A percentile compares a stretch with the other conserved stretches of the same genome.
Conservation (phyloP, 139 green algal genomes). For the Asterochloris sp. region DNA sequence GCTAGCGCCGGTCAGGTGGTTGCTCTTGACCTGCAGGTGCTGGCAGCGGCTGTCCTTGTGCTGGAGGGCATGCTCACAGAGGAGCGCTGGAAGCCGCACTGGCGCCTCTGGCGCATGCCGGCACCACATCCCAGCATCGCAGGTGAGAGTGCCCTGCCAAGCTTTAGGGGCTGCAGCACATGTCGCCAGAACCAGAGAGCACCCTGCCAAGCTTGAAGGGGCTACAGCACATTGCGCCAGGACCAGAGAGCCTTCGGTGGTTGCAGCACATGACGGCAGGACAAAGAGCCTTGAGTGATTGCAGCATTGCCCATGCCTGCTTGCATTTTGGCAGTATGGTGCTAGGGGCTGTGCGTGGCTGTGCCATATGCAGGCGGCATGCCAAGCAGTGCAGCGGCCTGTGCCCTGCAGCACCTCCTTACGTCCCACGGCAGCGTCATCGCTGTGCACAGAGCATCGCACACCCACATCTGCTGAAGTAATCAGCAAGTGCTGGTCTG, state of each 20-base stretch:
- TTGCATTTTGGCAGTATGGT: too few species aligned
- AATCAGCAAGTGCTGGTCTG: too few species aligned
- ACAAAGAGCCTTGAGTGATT: neutral
- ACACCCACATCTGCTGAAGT: too few species aligned
- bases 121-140: neutral
- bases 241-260: neutral
- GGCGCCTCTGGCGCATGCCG: conserved; percentile 9
- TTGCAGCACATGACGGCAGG: neutral
- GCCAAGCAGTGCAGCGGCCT: too few species aligned
- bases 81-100: conserved; percentile 7
- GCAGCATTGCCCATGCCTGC: neutral
- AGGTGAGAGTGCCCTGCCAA: neutral
- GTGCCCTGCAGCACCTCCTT: too few species aligned
- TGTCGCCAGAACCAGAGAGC: neutral
- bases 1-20: too few species aligned
- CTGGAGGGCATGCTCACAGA: conserved; percentile 4
- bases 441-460: too few species aligned
- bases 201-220: too few species aligned
- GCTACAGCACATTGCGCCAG: neutral
- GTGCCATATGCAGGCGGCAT: too few species aligned
- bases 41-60: neutral
- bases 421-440: too few species aligned
- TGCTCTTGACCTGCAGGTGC: neutral
- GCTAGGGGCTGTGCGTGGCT: too few species aligned
- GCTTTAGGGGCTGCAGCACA: neutral